Base-by-base conservation (phyloP, 306 rosid species). In the Vigna unguiculata region DNA sequence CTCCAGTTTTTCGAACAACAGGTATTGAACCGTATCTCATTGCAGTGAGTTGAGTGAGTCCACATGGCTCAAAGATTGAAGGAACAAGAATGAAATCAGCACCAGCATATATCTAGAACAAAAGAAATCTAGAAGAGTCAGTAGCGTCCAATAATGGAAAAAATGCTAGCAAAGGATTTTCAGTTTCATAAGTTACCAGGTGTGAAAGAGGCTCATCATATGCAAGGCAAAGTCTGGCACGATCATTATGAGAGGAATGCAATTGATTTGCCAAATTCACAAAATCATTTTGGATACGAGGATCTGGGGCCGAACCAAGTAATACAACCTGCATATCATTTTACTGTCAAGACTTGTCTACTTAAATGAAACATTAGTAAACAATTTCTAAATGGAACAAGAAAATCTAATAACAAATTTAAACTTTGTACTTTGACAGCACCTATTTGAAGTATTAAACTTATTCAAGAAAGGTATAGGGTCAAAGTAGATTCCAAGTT, bases 221-320 rank as follows among this genome's bases (percentile, higher is more conserved):
- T 78, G 89, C 80, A 78, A 96, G 93, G 80, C 91, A 88, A 70
- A 96, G 93, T 73, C 97, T 88, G 77, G 98, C 96, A 40, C 63
- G 87, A 40, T 85, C 93, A 74, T 36, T 4, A 65, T 88, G 81
- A 66, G 90, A 3, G 74, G 93, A 86, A 78, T 86, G 98, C 76
- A 91, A 76, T 8, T 92, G 82, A 83, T 88, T 87, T 41, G 96
- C 90, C 82, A 96, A 86, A 85, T 86, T 84, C 76, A 75, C 91
- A 82, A 96, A 96, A 78, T 96, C 99, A 82, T 92, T 91, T 81
- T 92, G 99, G 83, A 96, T 87, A 65, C 96, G 97, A 67, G 89
- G 93, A 86, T 96, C 99, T 45, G 99, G 99, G 85, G 99, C 99
- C 41, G 99, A 96, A 84, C 99, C 99, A 78, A 96, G 99, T 78